Evolutionary conservation across 805 yeast genomes (phyloP), one percentile per base, ranked within the genome.

Genomic region (Kregervanrija fluxuum): DNA sequence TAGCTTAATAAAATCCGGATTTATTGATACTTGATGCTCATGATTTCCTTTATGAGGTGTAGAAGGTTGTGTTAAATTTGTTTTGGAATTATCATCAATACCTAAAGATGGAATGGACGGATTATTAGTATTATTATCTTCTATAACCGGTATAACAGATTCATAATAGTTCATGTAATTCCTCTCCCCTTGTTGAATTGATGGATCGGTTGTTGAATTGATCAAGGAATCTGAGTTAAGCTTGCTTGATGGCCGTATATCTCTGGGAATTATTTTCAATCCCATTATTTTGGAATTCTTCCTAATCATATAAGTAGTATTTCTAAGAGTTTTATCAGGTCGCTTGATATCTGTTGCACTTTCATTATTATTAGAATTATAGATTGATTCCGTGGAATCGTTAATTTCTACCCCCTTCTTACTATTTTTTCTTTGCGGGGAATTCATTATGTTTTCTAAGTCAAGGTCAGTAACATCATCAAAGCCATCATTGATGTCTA

Each of bases 381-480:
- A 22, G 8, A 22, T 22, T 22, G 28, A 22, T 22, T 22, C 28
- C 2, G 28, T 2, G 6, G 28, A 22, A 31, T 35, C 17, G 5
- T 35, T 14, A 35, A 10, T 33, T 10, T 34, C 38, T 35, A 14
- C 17, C 35, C 40, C 30, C 36, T 40, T 37, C 37, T 32, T 12
- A 31, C 37, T 17, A 33, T 36, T 14, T 40, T 37, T 16, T 43
- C 36, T 30, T 39, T 40, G 28, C 13, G 47, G 42, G 1, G 46
- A 39, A 13, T 59, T 50, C 10, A 56, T 36, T 9, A 60, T 54
- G 34, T 59, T 46, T 30, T 66, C 73, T 10, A 64, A 59, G 45
- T 67, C 67, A 6, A 65, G 57, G 48, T 67, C 68, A 3, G 64
- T 57, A 33, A 65, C 65, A 40, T 66, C 60, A 6, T 67, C 56